Conservation (phyloP, 2,329 filamentous ascomycete species). For the Apiospora hydei region DNA sequence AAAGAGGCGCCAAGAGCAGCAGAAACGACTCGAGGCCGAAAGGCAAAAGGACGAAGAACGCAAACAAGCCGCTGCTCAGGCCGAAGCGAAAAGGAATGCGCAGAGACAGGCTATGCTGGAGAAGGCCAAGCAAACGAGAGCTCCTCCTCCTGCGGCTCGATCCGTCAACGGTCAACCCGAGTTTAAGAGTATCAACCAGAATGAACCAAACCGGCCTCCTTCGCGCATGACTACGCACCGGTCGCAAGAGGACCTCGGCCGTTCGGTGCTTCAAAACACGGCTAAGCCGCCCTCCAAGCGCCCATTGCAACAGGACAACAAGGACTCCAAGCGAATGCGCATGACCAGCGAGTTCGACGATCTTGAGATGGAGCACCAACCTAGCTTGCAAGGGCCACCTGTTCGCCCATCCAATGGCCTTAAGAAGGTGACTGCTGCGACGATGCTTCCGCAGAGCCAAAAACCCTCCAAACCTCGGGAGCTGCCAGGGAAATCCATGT, state of each 20-base stretch:
- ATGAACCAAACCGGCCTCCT: constrained; percentile 57
- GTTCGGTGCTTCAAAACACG: constrained; percentile 61
- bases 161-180: constrained; percentile 59
- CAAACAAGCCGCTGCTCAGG: constrained; percentile 57
- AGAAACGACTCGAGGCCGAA: constrained; percentile 67
- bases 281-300: constrained; percentile 80
- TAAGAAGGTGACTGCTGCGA: constrained; percentile 66
- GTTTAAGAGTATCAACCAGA: constrained; percentile 45
- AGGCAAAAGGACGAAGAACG: constrained; percentile 67
- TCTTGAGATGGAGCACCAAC: constrained; percentile 63
- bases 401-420: constrained; percentile 78
- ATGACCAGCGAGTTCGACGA: constrained; percentile 77
- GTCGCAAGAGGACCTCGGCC: constrained; percentile 64
- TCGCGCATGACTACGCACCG: constrained; percentile 62
- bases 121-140: constrained; percentile 69
- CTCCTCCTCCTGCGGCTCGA: constrained; percentile 66
- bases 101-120: constrained; percentile 70
- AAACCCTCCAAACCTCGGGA: constrained; percentile 59
- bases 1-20: constrained; percentile 65
- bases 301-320: constrained; percentile 69
- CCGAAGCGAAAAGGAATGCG: constrained; percentile 71
- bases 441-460: not conserved
- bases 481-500: constrained; percentile 64
- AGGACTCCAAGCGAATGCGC: constrained; percentile 81
- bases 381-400: constrained; percentile 80